These are phyloP conservation scores for Coniochaeta sp. DNA, from an alignment of 2,329 filamentous ascomycete species.

Conservation along the genomic window DNA sequence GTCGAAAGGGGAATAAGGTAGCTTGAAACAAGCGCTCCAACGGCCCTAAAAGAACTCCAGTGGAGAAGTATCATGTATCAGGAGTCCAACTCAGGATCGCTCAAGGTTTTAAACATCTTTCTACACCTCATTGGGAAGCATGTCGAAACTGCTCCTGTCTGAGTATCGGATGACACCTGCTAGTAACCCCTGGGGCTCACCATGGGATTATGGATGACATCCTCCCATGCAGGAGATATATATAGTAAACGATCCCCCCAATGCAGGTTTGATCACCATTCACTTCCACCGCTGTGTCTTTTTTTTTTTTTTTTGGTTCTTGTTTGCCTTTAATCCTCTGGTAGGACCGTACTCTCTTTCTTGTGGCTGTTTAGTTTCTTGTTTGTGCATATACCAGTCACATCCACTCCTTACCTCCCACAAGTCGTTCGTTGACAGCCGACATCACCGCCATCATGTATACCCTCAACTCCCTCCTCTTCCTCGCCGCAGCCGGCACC, in stretches of 20 bases:
- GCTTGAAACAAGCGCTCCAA: no score
- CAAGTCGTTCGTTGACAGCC: neutral
- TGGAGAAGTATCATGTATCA: no score
- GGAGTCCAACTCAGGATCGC: no score
- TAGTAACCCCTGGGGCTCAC: neutral
- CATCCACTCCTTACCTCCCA: neutral
- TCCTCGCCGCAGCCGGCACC: neutral
- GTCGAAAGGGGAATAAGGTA: no score
- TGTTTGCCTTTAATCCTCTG: neutral
- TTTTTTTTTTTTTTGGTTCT: neutral
- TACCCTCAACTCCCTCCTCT: neutral
- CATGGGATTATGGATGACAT: neutral
- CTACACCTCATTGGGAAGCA: neutral
- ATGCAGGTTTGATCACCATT: neutral
- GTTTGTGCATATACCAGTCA: neutral
- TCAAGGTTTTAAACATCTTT: neutral
- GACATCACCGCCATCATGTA: slow-evolving; percentile 3
- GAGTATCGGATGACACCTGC: neutral
- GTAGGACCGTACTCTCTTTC: no score
- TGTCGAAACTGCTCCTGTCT: neutral
- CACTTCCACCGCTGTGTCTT: neutral
- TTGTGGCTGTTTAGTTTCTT: neutral
- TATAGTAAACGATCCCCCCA: neutral
- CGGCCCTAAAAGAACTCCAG: no score
- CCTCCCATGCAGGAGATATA: neutral